Conservation (phyloP, 1,284 basidiomycete species). For the Schizopora paradoxa region DNA sequence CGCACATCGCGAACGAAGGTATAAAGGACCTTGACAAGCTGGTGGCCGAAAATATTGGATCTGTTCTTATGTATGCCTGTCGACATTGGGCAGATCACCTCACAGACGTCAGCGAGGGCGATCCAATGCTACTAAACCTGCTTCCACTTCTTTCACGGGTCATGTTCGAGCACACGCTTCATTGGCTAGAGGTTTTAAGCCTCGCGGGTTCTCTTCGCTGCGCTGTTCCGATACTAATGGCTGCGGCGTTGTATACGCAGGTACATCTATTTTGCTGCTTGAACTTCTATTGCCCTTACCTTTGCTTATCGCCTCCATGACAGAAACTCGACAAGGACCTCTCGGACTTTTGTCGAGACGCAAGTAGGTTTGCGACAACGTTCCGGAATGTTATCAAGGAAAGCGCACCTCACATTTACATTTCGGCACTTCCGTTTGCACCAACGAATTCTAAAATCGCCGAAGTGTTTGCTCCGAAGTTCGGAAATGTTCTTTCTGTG, state of each 20-base stretch:
- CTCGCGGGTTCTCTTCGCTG: too few relatives aligned
- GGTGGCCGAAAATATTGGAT: background rate
- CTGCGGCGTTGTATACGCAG: too few relatives aligned
- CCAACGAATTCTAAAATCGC: too few relatives aligned
- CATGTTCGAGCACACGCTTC: background rate
- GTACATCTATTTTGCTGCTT: too few relatives aligned
- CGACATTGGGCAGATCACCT: slow-evolving; percentile 5
- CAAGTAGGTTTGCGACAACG: too few relatives aligned
- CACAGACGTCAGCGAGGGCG: background rate
- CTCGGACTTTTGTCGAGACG: too few relatives aligned
- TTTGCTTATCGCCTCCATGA: too few relatives aligned
- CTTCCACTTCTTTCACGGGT: background rate
- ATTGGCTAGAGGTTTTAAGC: background rate
- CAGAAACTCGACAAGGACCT: too few relatives aligned
- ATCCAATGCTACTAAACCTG: background rate
- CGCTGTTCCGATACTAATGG: too few relatives aligned
- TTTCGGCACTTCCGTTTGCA: background rate
- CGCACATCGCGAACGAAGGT: slow-evolving; percentile 1
- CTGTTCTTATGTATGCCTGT: slow-evolving; percentile 2
- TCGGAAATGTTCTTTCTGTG: too few relatives aligned
- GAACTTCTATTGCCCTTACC: background rate
- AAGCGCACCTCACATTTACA: slow-evolving; percentile 1
- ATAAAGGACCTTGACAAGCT: background rate
- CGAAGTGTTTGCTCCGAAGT: too few relatives aligned
- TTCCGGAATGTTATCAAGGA: background rate